Evolutionary conservation across 169 alveolate genomes (phyloP), one percentile per base, ranked within the genome.

Genomic region (Hepatocystis sp.): DNA sequence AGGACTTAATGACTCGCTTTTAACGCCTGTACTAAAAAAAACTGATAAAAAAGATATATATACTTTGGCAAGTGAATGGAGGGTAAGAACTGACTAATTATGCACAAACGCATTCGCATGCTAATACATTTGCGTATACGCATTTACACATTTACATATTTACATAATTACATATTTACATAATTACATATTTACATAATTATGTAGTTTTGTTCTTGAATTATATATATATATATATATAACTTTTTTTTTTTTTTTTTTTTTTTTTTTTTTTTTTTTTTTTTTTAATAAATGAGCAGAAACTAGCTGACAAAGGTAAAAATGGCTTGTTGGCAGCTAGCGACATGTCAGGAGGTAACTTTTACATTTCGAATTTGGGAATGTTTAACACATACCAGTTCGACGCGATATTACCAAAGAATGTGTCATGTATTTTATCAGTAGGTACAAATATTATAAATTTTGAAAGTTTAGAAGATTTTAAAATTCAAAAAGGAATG

Each of bases 321-420:
- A 91, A 71, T 17, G 92, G 94, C 13, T 84, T 90, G 49, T 84
- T 96, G 7, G 78, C 92, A 19, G 91, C 97, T 17, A 78, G 78
- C 19, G 97, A 94, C 66, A 68, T 84, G 55, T 46, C 89, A n/a
- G 96, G 96, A 8, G 96, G 98, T 42, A 96, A 96, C 39, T 94
- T 96, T 85, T 93, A 95, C 64, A 93, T 96, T 55, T 92, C 97
- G 32, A 96, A 96, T 65, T 67, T 96, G 67, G 98, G 98, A 28
- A 96, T 96, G 98, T 93, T 90, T 51, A 97, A 97, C 27, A 92
- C 95, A 27, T 85, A 93, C 15, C 84, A 88, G 40, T 94, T 96
- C 85, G 90, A 93, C 55, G 97, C 98, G 13, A 94, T 94, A 32
- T 71, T 94, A 27, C 96, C 96, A 51, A 94, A 94, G 19, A 96